Evolutionary conservation across 2,329 filamentous ascomycete species (phyloP).

Genomic region (Aureobasidium namibiae): DNA sequence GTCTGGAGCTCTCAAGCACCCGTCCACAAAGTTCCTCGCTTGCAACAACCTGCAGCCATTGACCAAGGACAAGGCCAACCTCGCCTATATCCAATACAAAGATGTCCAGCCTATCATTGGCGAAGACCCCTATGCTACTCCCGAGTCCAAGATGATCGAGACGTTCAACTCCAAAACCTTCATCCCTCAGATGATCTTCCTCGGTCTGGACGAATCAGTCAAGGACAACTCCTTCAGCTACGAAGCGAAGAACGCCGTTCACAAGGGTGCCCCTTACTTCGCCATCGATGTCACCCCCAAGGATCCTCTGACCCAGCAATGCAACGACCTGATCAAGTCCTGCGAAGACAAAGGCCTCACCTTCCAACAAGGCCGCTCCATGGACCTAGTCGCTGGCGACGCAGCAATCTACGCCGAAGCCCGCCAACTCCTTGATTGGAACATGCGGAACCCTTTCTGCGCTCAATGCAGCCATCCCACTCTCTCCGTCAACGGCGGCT

Average conservation of each 20-base stretch:
- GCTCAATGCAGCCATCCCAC: constrained; percentile 79
- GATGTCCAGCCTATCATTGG: constrained; percentile 67
- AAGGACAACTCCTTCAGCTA: constrained; percentile 47
- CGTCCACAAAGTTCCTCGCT: constrained; percentile 63
- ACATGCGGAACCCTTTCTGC: constrained; percentile 84
- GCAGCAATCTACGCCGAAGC: constrained; percentile 88
- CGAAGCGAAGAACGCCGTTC: constrained; percentile 56
- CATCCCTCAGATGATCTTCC: constrained; percentile 67
- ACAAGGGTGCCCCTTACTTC: constrained; percentile 76
- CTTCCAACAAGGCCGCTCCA: constrained; percentile 60
- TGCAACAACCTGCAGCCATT: constrained; percentile 74
- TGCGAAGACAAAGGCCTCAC: constrained; percentile 54
- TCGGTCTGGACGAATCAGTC: constrained; percentile 67
- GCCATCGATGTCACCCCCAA: constrained; percentile 75
- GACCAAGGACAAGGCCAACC: constrained; percentile 48
- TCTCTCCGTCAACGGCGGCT: constrained; percentile 68
- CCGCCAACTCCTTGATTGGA: constrained; percentile 87
- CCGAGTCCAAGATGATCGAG: constrained; percentile 65
- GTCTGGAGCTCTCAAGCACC: constrained; percentile 56
- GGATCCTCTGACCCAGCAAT: constrained; percentile 52
- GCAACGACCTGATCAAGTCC: constrained; percentile 50
- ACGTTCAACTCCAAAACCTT: constrained; percentile 64
- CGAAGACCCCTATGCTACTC: constrained; percentile 58
- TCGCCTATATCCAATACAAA: constrained; percentile 60
- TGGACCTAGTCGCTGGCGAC: constrained; percentile 52